These are phyloP conservation scores for Podaxis pistillaris DNA, from an alignment of 768 basidiomycete species.

Conservation along the genomic window DNA sequence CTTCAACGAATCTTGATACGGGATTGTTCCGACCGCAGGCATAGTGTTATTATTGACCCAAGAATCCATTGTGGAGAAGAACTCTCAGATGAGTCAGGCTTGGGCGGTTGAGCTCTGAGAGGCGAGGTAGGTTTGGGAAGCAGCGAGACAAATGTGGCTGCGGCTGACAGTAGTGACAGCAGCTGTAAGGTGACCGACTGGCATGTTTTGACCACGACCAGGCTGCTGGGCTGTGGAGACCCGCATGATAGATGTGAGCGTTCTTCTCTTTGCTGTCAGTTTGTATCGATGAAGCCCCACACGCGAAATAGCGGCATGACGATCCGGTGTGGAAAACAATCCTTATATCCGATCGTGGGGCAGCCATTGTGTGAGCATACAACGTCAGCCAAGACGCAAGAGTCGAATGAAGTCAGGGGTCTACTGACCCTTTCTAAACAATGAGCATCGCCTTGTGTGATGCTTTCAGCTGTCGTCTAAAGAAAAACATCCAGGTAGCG, in stretches of 20 bases:
- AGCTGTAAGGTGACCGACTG: conserved; percentile 1
- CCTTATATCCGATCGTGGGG: not conserved
- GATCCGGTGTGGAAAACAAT: not conserved
- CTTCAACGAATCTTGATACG: conserved; percentile 12
- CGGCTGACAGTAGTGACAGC: conserved; percentile 16
- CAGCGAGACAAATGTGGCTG: conserved; percentile 9
- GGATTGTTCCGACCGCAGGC: conserved; percentile 11
- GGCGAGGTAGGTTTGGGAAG: conserved; percentile 6
- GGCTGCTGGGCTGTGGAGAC: conserved; percentile 9
- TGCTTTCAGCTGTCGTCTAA: not conserved
- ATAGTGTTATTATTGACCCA: conserved; percentile 14
- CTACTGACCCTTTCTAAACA: not conserved
- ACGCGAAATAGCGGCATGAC: not conserved
- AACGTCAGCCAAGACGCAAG: not conserved
- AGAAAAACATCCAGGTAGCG: conserved; percentile 3
- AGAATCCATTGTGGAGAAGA: conserved; percentile 11
- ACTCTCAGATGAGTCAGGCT: conserved; percentile 11
- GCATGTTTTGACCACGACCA: conserved; percentile 15
- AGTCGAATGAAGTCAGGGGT: not conserved
- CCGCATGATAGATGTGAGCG: not conserved
- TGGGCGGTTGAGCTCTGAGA: conserved; percentile 2
- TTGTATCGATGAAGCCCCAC: not conserved
- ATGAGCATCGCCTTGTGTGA: not conserved
- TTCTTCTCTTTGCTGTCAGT: not conserved
- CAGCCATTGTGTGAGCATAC: not conserved